Evolutionary conservation across 345 rosid species (phyloP).

Genomic region (Adansonia digitata): DNA sequence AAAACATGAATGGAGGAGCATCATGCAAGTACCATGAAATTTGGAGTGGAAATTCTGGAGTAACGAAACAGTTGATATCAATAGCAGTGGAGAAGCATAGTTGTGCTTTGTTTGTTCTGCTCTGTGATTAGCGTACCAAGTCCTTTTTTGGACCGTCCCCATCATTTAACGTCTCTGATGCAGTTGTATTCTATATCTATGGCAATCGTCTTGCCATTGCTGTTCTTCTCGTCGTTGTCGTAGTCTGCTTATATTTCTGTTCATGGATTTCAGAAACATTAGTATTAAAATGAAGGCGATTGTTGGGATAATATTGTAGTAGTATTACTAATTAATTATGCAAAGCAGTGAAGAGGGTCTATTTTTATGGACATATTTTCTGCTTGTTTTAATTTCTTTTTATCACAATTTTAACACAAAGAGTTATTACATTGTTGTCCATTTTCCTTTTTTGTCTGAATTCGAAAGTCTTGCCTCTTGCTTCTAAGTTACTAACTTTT

Average conservation of each 20-base stretch:
- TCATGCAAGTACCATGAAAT: conserved; percentile 52
- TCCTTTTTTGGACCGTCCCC: neutral
- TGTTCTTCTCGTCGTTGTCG: neutral
- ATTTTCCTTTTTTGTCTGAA: too few species aligned
- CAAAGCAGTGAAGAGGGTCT: too few species aligned
- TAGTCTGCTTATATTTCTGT: neutral
- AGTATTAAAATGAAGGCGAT: neutral
- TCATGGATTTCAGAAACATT: neutral
- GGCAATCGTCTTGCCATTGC: neutral
- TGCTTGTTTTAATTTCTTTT: too few species aligned
- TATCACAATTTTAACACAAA: too few species aligned
- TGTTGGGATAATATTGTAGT: neutral
- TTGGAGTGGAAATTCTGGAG: conserved; percentile 51
- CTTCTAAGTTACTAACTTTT: too few species aligned
- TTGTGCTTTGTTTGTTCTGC: conserved; percentile 53
- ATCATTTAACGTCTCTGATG: neutral
- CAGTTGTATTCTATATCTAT: neutral
- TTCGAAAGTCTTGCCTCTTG: too few species aligned
- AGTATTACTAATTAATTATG: neutral
- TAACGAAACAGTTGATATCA: conserved; percentile 27
- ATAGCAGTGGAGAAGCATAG: conserved; percentile 47
- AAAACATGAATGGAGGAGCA: conserved; percentile 29
- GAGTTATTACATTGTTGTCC: too few species aligned
- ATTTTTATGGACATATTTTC: too few species aligned
- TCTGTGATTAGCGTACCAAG: conserved; percentile 27